A percentile compares a stretch with the other conserved stretches of the same genome.
These are phyloP conservation scores for Pseudogymnoascus sp. DNA, from an alignment of 2,329 filamentous ascomycete species.

Conservation along the genomic window DNA sequence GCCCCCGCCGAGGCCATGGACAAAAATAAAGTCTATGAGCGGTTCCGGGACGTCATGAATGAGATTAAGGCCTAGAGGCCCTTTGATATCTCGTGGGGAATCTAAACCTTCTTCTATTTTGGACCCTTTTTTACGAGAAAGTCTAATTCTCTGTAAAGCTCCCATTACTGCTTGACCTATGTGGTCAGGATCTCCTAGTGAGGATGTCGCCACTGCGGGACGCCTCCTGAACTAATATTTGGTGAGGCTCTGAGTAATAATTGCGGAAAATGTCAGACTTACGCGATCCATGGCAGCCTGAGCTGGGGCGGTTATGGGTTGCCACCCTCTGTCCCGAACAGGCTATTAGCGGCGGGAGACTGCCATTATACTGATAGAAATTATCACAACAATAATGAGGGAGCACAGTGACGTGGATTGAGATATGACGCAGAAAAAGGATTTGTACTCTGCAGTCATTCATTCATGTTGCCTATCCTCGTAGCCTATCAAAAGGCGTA, in stretches of 20 bases:
- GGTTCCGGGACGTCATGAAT: conserved; percentile 19
- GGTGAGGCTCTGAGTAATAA: background rate
- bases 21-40: conserved; percentile 31
- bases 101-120: background rate
- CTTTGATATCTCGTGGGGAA: conserved; percentile 5
- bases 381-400: background rate
- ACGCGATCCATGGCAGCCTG: background rate
- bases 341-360: background rate
- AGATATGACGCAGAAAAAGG: background rate
- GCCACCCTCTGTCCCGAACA: background rate
- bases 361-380: background rate
- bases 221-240: background rate
- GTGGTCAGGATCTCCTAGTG: background rate
- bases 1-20: conserved; percentile 34
- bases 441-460: background rate
- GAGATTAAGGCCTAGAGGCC: conserved; percentile 13
- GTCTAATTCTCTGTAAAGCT: background rate
- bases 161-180: background rate
- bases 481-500: background rate
- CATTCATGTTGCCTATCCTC: background rate
- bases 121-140: background rate
- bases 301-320: background rate
- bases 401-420: background rate
- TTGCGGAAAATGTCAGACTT: background rate
- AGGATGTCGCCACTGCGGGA: background rate